phyloP scores from a whole-genome alignment of 805 yeast species.

The Metschnikowia lachancei region DNA sequence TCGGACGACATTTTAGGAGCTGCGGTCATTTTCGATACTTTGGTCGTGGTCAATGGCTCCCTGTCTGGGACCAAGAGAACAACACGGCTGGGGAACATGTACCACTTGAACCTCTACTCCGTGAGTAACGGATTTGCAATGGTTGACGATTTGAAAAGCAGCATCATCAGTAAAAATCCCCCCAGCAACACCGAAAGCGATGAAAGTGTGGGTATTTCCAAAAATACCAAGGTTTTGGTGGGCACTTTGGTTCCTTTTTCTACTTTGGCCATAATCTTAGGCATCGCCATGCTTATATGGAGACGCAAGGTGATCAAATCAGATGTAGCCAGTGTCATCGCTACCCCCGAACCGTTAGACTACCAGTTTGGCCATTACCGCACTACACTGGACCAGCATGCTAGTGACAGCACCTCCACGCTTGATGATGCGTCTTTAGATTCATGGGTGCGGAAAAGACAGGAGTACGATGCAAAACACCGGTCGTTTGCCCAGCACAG shows the following conservation, averaged over 20 bases:
- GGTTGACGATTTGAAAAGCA: slow-evolving; percentile 29
- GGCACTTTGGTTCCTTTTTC: slow-evolving; percentile 39
- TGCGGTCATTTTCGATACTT: slow-evolving; percentile 49
- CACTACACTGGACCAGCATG: slow-evolving; percentile 17
- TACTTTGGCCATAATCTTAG: slow-evolving; percentile 18
- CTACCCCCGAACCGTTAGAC: slow-evolving; percentile 12
- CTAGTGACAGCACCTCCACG: slow-evolving; percentile 35
- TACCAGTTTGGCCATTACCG: slow-evolving; percentile 21
- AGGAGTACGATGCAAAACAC: slow-evolving; percentile 38
- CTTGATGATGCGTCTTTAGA: slow-evolving; percentile 48
- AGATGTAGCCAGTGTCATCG: slow-evolving; percentile 9
- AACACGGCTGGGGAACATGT: slow-evolving; percentile 18
- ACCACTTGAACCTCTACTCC: slow-evolving; percentile 43
- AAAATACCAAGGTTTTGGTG: slow-evolving; percentile 29
- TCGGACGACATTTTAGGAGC: slow-evolving; percentile 45
- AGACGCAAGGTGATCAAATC: slow-evolving; percentile 3
- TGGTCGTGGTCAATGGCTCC: slow-evolving; percentile 40
- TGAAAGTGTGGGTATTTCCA: slow-evolving; percentile 20
- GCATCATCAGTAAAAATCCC: slow-evolving; percentile 14
- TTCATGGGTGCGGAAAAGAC: slow-evolving; percentile 53
- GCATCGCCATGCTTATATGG: slow-evolving; percentile 10
- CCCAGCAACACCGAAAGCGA: slow-evolving; percentile 13
- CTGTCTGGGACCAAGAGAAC: background rate
- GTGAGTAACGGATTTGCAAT: slow-evolving; percentile 30
- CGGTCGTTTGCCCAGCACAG: slow-evolving; percentile 20